phyloP scores from a whole-genome alignment of 2,329 filamentous ascomycete species.

The Pseudonectria buxi region DNA sequence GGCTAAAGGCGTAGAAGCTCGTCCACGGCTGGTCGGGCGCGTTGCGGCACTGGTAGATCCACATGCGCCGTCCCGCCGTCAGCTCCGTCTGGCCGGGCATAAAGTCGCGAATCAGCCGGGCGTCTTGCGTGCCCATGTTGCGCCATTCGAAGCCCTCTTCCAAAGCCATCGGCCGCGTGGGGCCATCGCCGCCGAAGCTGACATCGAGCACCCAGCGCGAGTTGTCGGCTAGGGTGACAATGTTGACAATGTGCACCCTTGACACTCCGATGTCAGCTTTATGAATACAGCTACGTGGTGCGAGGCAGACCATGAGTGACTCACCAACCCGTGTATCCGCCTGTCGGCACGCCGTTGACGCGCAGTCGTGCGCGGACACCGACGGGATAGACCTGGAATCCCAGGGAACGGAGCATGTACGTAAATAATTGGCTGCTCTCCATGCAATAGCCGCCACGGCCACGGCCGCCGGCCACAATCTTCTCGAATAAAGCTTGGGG shows the following conservation, averaged over 20 bases:
- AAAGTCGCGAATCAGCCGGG: constrained; percentile 45
- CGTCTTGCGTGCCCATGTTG: constrained; percentile 49
- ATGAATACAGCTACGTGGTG: too few relatives aligned
- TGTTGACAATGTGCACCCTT: constrained; percentile 52
- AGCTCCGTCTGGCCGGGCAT: constrained; percentile 39
- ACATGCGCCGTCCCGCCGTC: constrained; percentile 39
- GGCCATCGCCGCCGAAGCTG: constrained; percentile 57
- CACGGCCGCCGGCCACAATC: constrained; percentile 35
- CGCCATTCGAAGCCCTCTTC: constrained; percentile 32
- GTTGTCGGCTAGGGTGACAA: constrained; percentile 46
- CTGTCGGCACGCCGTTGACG: constrained; percentile 31
- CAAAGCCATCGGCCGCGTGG: constrained; percentile 51
- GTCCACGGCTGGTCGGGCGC: constrained; percentile 44
- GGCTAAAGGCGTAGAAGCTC: constrained; percentile 58
- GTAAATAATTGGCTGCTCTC: constrained; percentile 50
- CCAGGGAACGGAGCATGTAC: constrained; percentile 43
- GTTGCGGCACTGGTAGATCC: constrained; percentile 58
- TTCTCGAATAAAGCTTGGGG: constrained; percentile 44
- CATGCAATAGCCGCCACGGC: constrained; percentile 55
- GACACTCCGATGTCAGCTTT: constrained; percentile 1
- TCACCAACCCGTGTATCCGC: constrained; percentile 42
- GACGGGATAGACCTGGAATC: constrained; percentile 47
- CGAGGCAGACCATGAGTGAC: constrained; percentile 14
- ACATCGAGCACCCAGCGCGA: constrained; percentile 52
- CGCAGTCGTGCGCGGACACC: constrained; percentile 44